Conservation (phyloP, 2,329 filamentous ascomycete genomes). For the Albophoma yamanashiensis region DNA sequence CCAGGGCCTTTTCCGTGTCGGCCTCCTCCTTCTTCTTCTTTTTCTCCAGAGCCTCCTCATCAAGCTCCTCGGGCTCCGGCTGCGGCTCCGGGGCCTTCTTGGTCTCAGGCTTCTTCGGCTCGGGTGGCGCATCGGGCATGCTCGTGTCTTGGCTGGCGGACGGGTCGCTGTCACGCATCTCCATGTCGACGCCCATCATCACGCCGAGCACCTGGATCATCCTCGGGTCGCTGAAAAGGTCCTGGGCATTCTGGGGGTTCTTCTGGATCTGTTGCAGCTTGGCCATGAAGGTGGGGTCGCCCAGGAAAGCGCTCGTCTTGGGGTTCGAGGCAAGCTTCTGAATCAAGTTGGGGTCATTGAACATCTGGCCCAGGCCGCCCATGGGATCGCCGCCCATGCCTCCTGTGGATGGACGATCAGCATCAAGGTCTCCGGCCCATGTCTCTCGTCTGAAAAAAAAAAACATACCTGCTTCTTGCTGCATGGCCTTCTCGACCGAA, state of each 20-base stretch:
- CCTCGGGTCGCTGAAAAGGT: slow-evolving; percentile 78
- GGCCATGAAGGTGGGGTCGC: slow-evolving; percentile 77
- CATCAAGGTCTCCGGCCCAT: neutral
- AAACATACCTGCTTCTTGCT: slow-evolving; percentile 35
- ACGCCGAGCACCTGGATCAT: slow-evolving; percentile 94
- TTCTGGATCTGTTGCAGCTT: slow-evolving; percentile 75
- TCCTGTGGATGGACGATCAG: slow-evolving; percentile 8
- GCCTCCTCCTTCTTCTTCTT: slow-evolving; percentile 87
- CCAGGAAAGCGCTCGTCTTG: slow-evolving; percentile 75
- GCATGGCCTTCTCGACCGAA: slow-evolving; percentile 79
- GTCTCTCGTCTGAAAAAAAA: neutral
- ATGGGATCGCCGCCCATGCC: slow-evolving; percentile 48
- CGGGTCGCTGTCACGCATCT: slow-evolving; percentile 27
- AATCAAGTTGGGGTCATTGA: slow-evolving; percentile 83
- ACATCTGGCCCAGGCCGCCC: slow-evolving; percentile 80
- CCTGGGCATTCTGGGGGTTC: slow-evolving; percentile 69
- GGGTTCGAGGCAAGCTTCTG: slow-evolving; percentile 89
- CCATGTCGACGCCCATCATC: slow-evolving; percentile 87
- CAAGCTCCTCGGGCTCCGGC: slow-evolving; percentile 56
- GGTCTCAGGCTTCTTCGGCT: slow-evolving; percentile 29
- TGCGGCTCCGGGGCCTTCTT: slow-evolving; percentile 47
- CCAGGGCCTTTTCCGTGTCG: slow-evolving; percentile 87
- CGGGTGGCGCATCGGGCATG: slow-evolving; percentile 58
- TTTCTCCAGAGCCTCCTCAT: slow-evolving; percentile 75
- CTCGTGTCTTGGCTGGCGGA: slow-evolving; percentile 46